These are phyloP conservation scores for Cucurbitaria berberidis DNA, from an alignment of 2,329 filamentous ascomycete species.

Conservation along the genomic window DNA sequence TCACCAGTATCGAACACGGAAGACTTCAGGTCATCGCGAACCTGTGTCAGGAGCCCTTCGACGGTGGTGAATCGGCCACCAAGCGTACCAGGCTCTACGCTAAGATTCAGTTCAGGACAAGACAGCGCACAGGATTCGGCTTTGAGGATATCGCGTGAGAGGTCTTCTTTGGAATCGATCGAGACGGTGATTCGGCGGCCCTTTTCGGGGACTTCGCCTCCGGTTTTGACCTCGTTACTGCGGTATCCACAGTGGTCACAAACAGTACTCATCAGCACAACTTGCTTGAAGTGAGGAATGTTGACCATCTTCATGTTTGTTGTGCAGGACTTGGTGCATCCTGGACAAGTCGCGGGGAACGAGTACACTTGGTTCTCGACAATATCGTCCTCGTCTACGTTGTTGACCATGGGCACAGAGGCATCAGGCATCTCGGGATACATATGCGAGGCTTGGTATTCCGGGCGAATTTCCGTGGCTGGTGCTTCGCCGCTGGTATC, in stretches of 20 bases:
- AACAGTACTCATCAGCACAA: constrained; percentile 92
- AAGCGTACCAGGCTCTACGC: constrained; percentile 90
- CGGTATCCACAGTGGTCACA: constrained; percentile 93
- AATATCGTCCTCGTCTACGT: constrained; percentile 70
- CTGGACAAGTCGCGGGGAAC: constrained; percentile 90
- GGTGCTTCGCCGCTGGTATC: constrained; percentile 57
- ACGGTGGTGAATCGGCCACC: constrained; percentile 97
- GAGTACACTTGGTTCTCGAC: constrained; percentile 91
- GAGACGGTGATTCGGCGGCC: constrained; percentile 82
- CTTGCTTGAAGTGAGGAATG: constrained; percentile 97
- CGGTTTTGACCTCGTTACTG: constrained; percentile 97
- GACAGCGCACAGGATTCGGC: constrained; percentile 88
- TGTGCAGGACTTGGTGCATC: constrained; percentile 82
- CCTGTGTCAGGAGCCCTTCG: constrained; percentile 89
- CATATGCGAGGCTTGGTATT: constrained; percentile 57
- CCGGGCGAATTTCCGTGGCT: constrained; percentile 61
- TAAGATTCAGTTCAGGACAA: constrained; percentile 84
- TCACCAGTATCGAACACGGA: constrained; percentile 83
- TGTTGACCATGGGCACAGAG: constrained; percentile 47
- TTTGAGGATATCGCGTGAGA: constrained; percentile 93
- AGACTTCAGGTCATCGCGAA: constrained; percentile 83
- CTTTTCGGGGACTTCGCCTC: constrained; percentile 85
- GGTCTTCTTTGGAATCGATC: constrained; percentile 72
- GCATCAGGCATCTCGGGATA: constrained; percentile 50
- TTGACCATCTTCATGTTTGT: constrained; percentile 99